Percentiles rank a stretch among this genome's conserved stretches.
Conservation (phyloP, 2,329 filamentous ascomycete species). For the Fusarium incarnatum region DNA sequence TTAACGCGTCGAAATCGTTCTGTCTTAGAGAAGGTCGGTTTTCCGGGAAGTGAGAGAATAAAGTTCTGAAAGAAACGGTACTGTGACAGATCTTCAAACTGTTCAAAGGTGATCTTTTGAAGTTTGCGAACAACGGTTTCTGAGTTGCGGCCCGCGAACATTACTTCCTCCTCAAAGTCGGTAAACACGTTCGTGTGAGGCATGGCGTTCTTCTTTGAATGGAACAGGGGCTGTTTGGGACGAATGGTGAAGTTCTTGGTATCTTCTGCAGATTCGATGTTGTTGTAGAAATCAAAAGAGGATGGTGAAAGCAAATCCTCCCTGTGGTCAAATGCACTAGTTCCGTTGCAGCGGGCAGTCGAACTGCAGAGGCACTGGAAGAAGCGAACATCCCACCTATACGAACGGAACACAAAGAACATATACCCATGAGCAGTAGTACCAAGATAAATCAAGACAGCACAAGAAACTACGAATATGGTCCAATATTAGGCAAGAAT, state of each 20-base stretch:
- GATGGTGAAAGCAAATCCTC: background rate
- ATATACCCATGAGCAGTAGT: background rate
- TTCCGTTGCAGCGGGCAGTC: background rate
- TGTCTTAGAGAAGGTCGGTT: background rate
- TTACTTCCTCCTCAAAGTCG: background rate
- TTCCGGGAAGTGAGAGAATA: background rate
- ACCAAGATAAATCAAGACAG: background rate
- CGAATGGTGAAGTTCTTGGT: too few relatives aligned
- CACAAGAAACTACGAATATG: background rate
- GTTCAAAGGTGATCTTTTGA: fast-evolving
- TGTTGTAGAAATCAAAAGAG: background rate
- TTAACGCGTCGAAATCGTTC: background rate
- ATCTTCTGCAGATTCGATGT: background rate
- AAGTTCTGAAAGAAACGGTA: background rate
- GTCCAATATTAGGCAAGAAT: background rate
- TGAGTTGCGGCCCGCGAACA: background rate
- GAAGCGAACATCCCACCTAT: background rate
- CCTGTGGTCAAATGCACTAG: background rate
- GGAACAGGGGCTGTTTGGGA: too few relatives aligned
- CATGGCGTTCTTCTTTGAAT: too few relatives aligned
- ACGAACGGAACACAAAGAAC: background rate
- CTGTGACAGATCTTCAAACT: background rate
- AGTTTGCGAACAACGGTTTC: background rate
- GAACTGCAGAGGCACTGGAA: background rate
- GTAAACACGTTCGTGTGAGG: background rate